These are phyloP conservation scores for Ogataea hybrid DNA, from an alignment of 1,139 yeast species.

Conservation along the genomic window DNA sequence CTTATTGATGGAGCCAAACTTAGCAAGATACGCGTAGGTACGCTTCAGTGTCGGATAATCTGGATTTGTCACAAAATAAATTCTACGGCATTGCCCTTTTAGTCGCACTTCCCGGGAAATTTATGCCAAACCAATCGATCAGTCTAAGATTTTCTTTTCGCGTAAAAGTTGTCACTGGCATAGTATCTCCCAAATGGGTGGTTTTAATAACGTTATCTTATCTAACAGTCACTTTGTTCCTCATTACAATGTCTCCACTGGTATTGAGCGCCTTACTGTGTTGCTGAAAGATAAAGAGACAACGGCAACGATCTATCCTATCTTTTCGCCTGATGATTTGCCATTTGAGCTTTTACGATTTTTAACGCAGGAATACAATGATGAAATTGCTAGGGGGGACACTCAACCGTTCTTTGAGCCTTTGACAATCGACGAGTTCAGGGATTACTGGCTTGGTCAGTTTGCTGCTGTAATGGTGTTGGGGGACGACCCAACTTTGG, in stretches of 20 bases:
- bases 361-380: constrained; percentile 86
- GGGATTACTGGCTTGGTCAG: constrained; percentile 81
- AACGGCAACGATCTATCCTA: constrained; percentile 88
- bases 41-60: too few species aligned
- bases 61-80: too few species aligned
- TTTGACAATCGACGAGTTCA: constrained; percentile 69
- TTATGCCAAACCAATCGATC: not conserved
- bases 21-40: too few species aligned
- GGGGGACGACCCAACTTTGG: constrained; percentile 64
- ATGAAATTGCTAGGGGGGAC: constrained; percentile 88
- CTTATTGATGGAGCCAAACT: too few species aligned
- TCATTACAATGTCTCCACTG: constrained; percentile 26
- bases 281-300: constrained; percentile 85
- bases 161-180: constrained; percentile 16
- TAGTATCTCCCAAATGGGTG: constrained; percentile 25
- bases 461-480: constrained; percentile 86
- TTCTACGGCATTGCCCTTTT: not conserved
- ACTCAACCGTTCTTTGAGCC: constrained; percentile 84
- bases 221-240: constrained; percentile 30
- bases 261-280: constrained; percentile 49
- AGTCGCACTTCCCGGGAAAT: not conserved
- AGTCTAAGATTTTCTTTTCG: constrained; percentile 3
- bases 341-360: constrained; percentile 81
- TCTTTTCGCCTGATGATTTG: constrained; percentile 56
- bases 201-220: constrained; percentile 30